A percentile compares a stretch with the other conserved stretches of the same genome.
Conservation (phyloP, 495 filamentous ascomycete genomes). For the Bombardia bombarda region DNA sequence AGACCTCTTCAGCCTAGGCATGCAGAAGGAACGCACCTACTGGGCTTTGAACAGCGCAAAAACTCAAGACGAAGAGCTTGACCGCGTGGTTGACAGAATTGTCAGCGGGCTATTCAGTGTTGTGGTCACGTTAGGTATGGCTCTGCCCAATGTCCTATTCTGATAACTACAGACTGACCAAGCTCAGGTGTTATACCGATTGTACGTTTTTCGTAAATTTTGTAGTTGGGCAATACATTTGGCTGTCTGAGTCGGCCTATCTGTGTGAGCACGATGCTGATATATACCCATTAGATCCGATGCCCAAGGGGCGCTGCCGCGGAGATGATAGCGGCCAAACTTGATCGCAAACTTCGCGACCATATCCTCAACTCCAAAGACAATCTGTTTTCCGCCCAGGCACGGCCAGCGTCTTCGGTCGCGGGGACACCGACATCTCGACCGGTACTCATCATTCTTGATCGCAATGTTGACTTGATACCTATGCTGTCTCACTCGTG, state of each 20-base stretch:
- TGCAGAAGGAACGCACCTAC: slow-evolving; percentile 79
- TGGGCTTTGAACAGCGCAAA: slow-evolving; percentile 90
- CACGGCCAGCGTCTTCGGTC: slow-evolving; percentile 29
- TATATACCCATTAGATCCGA: slow-evolving; percentile 45
- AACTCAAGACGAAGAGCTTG: slow-evolving; percentile 83
- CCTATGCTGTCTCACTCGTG: slow-evolving; percentile 99
- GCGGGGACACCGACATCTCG: slow-evolving; percentile 56
- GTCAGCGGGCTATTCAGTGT: slow-evolving; percentile 95
- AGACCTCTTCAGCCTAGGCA: slow-evolving; percentile 87
- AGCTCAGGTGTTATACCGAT: slow-evolving; percentile 89
- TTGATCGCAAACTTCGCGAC: slow-evolving; percentile 92
- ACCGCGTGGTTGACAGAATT: slow-evolving; percentile 77
- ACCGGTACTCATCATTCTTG: slow-evolving; percentile 81
- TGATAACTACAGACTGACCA: too few species aligned
- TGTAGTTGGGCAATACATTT: too few species aligned
- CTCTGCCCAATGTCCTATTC: too few species aligned
- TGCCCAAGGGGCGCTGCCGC: slow-evolving; percentile 88
- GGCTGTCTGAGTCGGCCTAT: neutral
- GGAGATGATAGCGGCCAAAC: slow-evolving; percentile 85
- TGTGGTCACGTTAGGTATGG: slow-evolving; percentile 93
- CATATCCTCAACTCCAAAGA: slow-evolving; percentile 97
- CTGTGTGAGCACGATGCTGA: neutral
- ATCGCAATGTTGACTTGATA: slow-evolving; percentile 90
- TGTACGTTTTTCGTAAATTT: slow-evolving; percentile 20
- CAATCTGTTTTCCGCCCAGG: slow-evolving; percentile 66